Percentiles rank a stretch among this genome's conserved stretches.
Conservation (phyloP, 2,329 filamentous ascomycete species). For the Diaporthe sp. region DNA sequence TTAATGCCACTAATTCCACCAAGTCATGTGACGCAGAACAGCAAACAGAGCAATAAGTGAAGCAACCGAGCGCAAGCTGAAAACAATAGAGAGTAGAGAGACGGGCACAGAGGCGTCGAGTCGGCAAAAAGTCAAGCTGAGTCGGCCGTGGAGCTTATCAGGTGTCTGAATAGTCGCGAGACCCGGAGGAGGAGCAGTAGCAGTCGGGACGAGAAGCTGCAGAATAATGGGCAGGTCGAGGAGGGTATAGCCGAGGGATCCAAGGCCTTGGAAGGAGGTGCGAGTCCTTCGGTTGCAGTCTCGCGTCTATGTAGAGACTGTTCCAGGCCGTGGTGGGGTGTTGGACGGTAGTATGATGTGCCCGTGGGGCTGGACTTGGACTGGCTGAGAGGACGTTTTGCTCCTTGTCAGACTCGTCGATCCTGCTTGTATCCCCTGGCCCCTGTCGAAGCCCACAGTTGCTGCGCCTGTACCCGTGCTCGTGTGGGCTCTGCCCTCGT, state of each 20-base stretch:
- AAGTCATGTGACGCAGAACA: not conserved
- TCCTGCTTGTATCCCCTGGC: constrained; percentile 15
- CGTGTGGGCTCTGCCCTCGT: not conserved
- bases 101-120: not conserved
- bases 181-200: not conserved
- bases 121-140: constrained; percentile 16
- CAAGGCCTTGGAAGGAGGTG: constrained; percentile 30
- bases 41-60: not conserved
- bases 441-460: constrained; percentile 25
- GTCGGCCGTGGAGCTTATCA: constrained; percentile 15
- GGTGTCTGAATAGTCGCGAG: not conserved
- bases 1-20: not conserved
- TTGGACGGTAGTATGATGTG: constrained; percentile 29
- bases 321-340: constrained; percentile 38
- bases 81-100: no score
- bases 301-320: constrained; percentile 32
- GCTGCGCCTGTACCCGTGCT: not conserved
- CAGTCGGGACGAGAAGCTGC: not conserved
- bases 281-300: constrained; percentile 12
- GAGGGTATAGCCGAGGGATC: constrained; percentile 10
- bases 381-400: constrained; percentile 33
- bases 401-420: constrained; percentile 35
- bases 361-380: constrained; percentile 31
- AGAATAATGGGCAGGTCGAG: not conserved
- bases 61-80: not conserved